Evolutionary conservation across 1,284 basidiomycete species (phyloP), one percentile per base, ranked within the genome.

Genomic region (Clitocybe nebularis): DNA sequence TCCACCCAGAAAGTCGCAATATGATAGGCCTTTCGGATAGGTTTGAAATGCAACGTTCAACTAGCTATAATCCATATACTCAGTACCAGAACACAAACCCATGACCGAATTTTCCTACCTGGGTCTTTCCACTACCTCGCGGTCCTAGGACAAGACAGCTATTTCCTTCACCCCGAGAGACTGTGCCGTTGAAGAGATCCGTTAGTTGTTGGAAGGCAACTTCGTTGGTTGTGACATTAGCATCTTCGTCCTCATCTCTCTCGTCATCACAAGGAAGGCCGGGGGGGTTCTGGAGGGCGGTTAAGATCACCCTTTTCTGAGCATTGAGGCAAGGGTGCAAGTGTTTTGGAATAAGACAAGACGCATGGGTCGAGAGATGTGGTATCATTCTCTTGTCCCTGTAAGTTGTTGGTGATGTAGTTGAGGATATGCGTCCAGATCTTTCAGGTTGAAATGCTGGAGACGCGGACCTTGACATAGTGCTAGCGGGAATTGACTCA

Each of bases 111-210:
- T 65, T 13, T 36, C 82, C 57, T 58, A 92, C 91, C 50, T 70
- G 72, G 1, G 87, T 84, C 67, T 95, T 94, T 14, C 92, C 92
- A 50, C 83, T 87, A 9, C 89, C 89, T 44, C 82, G 72, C 2
- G 90, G 84, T 5, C 92, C 92, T 25, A 92, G 72, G 4, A 95
- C 58, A 42, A 95, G 70, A 54, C 90, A 93, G 47, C 90, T 93
- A 53, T 95, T 95, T 3, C 92, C 92, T 67, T 95, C 92, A 2
- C 85, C 86, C 23, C 90, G 77, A 20, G 69, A 66, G 1, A 87
- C 74, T 0, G 89, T 90, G 2, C 90, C 91, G 16, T 66, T 61
- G 4, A 94, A 64, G 17, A 95, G 63, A 36, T 77, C 74, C 0
- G 65, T 56, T 3, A 95, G 60, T 36, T 85, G 78, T 26, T 74